Conservation (phyloP, 2,329 filamentous ascomycete species). For the Chaetomium sp. region DNA sequence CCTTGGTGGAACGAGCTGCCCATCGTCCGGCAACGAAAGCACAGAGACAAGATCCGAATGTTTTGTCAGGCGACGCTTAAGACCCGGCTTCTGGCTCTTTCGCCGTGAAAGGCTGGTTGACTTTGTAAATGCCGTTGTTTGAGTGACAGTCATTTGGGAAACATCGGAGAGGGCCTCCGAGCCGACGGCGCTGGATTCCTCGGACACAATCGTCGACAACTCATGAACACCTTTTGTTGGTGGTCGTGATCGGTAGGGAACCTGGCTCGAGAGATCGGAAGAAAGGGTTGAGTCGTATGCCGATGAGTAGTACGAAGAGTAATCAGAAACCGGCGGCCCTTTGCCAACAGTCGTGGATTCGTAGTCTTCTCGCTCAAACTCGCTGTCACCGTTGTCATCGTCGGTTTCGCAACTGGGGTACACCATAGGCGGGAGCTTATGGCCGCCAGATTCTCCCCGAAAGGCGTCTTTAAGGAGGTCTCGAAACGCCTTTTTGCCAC, state of each 20-base stretch:
- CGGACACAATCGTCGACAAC: slow-evolving; percentile 52
- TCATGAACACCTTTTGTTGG: slow-evolving; percentile 51
- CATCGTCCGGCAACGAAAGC: slow-evolving; percentile 63
- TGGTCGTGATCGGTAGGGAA: slow-evolving; percentile 29
- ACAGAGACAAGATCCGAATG: slow-evolving; percentile 94
- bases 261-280: slow-evolving; percentile 23
- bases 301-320: slow-evolving; percentile 22
- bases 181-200: slow-evolving; percentile 39
- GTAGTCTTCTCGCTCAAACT: slow-evolving; percentile 19
- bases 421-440: slow-evolving; percentile 38
- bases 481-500: slow-evolving; percentile 45
- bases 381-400: slow-evolving; percentile 21
- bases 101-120: slow-evolving; percentile 39
- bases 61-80: slow-evolving; percentile 75
- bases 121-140: slow-evolving; percentile 44
- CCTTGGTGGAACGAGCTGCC: slow-evolving; percentile 40
- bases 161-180: slow-evolving; percentile 47
- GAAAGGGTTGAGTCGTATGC: slow-evolving; percentile 27
- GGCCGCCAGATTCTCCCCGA: slow-evolving; percentile 50
- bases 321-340: slow-evolving; percentile 29
- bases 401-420: slow-evolving; percentile 40
- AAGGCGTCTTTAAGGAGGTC: slow-evolving; percentile 57
- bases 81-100: slow-evolving; percentile 43
- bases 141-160: slow-evolving; percentile 47
- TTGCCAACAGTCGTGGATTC: slow-evolving; percentile 28